Conservation (phyloP, 495 filamentous ascomycete species). For the Podospora didyma region DNA sequence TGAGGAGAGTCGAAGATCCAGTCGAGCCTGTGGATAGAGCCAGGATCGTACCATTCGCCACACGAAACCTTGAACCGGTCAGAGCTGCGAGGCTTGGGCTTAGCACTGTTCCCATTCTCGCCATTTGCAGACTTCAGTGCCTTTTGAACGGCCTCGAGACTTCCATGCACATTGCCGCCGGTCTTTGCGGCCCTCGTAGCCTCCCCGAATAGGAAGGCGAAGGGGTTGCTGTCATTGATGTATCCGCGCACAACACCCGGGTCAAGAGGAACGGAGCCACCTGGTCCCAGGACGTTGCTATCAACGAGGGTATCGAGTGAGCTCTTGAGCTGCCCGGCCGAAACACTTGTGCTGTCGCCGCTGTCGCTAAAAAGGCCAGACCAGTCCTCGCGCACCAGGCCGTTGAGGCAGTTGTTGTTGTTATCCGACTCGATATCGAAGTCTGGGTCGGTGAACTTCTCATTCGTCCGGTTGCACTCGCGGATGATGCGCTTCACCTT, state of each 20-base stretch:
- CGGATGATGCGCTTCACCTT: conserved; percentile 67
- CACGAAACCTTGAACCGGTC: background rate
- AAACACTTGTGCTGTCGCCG: background rate
- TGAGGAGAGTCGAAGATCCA: conserved; percentile 73
- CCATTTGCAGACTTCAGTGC: background rate
- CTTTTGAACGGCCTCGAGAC: background rate
- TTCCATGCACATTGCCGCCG: conserved; percentile 31
- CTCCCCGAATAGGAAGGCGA: background rate
- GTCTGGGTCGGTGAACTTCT: conserved; percentile 73
- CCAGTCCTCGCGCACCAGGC: conserved; percentile 13
- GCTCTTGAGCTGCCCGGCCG: conserved; percentile 7
- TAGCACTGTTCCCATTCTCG: background rate
- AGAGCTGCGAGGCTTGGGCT: background rate
- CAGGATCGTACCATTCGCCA: conserved; percentile 15
- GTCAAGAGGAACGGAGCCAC: conserved; percentile 27
- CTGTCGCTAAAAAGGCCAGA: background rate
- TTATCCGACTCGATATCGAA: conserved; percentile 68
- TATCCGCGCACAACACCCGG: conserved; percentile 42
- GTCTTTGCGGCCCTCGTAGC: background rate
- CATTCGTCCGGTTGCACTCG: conserved; percentile 69
- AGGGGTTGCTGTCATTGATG: conserved; percentile 8
- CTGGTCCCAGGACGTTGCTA: conserved; percentile 5
- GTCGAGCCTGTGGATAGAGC: conserved; percentile 26
- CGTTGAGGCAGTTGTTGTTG: conserved; percentile 24
- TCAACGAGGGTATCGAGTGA: conserved; percentile 9